These are phyloP conservation scores for Albugo laibachii DNA, from an alignment of 352 stramenopile genomes.

Conservation along the genomic window DNA sequence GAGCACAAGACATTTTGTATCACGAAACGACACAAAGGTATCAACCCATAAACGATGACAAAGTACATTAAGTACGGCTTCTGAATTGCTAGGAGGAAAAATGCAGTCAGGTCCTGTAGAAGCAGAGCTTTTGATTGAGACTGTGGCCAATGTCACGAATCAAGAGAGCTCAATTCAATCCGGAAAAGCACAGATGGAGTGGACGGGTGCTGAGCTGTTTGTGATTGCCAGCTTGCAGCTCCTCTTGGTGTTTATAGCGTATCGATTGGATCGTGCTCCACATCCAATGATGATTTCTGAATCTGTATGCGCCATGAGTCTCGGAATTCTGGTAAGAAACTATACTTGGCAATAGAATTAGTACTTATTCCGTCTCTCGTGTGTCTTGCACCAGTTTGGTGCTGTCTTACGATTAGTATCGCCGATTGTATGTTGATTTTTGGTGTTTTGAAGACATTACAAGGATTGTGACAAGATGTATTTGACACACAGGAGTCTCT, in stretches of 20 bases:
- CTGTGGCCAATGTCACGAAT: too few species aligned
- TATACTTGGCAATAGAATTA: neutral
- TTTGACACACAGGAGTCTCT: slow-evolving; percentile 30
- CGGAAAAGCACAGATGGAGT: slow-evolving; percentile 12
- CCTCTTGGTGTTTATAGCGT: slow-evolving; percentile 56
- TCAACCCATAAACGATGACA: too few species aligned
- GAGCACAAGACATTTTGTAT: too few species aligned
- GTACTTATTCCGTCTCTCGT: neutral
- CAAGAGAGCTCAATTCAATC: too few species aligned
- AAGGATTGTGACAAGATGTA: too few species aligned
- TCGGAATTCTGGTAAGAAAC: slow-evolving; percentile 51
- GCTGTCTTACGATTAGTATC: slow-evolving; percentile 55
- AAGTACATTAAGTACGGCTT: too few species aligned
- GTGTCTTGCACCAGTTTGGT: slow-evolving; percentile 28
- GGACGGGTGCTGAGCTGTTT: slow-evolving; percentile 55
- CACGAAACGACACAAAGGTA: too few species aligned
- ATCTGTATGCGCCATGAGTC: slow-evolving; percentile 66
- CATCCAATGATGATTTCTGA: slow-evolving; percentile 55
- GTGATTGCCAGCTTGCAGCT: slow-evolving; percentile 67
- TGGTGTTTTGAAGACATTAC: neutral
- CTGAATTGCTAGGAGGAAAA: too few species aligned
- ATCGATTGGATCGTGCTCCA: slow-evolving; percentile 48
- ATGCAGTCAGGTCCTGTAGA: too few species aligned
- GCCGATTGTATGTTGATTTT: slow-evolving; percentile 22
- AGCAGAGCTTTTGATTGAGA: too few species aligned